Percentiles rank a stretch among this genome's conserved stretches.
phyloP scores from a whole-genome alignment of 116 monocot genomes.

The Papilionanthe hybrid region DNA sequence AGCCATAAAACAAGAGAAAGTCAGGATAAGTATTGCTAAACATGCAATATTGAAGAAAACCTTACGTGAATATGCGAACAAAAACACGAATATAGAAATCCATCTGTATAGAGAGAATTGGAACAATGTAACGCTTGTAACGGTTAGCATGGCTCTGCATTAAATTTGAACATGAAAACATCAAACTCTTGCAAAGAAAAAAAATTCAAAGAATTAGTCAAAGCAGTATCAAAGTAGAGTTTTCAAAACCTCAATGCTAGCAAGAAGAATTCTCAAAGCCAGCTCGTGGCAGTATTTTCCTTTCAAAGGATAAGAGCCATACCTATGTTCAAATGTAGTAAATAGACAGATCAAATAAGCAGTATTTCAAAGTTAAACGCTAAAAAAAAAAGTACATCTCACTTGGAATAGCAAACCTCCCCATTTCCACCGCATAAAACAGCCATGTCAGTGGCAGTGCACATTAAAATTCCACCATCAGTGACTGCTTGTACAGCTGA shows the following conservation, averaged over 20 bases:
- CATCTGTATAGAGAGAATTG: constrained; percentile 81
- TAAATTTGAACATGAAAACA: constrained; percentile 9
- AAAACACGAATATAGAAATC: constrained; percentile 96
- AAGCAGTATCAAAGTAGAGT: not conserved
- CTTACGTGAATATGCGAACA: constrained; percentile 87
- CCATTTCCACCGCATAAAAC: constrained; percentile 82
- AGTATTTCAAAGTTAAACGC: not conserved
- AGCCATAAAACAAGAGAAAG: not conserved
- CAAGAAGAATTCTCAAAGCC: constrained; percentile 91
- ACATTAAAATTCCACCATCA: constrained; percentile 91
- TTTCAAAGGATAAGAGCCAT: constrained; percentile 88
- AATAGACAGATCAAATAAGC: constrained; percentile 3
- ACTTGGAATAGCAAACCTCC: constrained; percentile 93
- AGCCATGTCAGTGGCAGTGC: constrained; percentile 96
- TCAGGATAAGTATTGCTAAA: not conserved
- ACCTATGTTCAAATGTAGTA: constrained; percentile 37
- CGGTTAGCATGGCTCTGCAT: constrained; percentile 92
- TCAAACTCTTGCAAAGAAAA: not conserved
- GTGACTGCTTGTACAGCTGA: constrained; percentile 78
- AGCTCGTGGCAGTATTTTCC: constrained; percentile 95
- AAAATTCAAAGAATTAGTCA: not conserved
- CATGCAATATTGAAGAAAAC: not conserved
- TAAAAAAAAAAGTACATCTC: constrained; percentile 11
- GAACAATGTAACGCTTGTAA: constrained; percentile 87
- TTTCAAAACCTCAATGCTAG: constrained; percentile 77